Base-by-base conservation (phyloP, 106 monocot species). In the Xerophyta viscosa region DNA sequence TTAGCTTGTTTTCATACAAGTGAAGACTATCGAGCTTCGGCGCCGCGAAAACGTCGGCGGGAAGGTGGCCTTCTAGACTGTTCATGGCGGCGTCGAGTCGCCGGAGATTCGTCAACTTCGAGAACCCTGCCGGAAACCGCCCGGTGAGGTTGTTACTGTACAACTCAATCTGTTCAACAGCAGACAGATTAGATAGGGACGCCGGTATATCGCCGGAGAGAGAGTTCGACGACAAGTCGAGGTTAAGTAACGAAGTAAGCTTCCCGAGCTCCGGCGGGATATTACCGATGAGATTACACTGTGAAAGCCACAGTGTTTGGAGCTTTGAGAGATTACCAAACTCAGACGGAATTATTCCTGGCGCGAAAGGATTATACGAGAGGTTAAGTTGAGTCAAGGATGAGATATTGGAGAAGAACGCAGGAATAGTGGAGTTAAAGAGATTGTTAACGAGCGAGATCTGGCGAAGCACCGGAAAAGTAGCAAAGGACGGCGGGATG, bases 121-220 rank as follows among this genome's bases (percentile, higher is more conserved):
- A 46, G 18, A 83, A 52, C 3, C 65, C 72, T 8, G 6, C 23
- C 2, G 83, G 83, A 13, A 83, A 17, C 20, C 18, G 6, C 18
- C 83, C 83, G 7, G 72, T 29, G 52, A 82, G 72, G 3, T 23
- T 33, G 22, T 82, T 82, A 15, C 22, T 39, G 57, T 69, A 82
- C 20, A 82, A 65, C 65, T 82, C 76, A 24, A 82, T 69, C 57
- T 76, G 76, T 13, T 52, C 48, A 19, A 37, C 61, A 24, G 49
- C 45, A 27, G 36, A 19, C 27, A 76, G 72, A 45, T 11, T 20
- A 4, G 59, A 12, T 1, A 82, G 14, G 1, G 67, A 24, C 8
- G 20, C 23, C 0, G 82, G 82, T 37, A 82, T 66, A 17, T 41
- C 10, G 7, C 82, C 76, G 9, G 54, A 15, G 50, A 77, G 65